Evolutionary conservation across 2,329 filamentous ascomycete genomes (phyloP), one percentile per base, ranked within the genome.

Genomic region (Aspergillus hortae): DNA sequence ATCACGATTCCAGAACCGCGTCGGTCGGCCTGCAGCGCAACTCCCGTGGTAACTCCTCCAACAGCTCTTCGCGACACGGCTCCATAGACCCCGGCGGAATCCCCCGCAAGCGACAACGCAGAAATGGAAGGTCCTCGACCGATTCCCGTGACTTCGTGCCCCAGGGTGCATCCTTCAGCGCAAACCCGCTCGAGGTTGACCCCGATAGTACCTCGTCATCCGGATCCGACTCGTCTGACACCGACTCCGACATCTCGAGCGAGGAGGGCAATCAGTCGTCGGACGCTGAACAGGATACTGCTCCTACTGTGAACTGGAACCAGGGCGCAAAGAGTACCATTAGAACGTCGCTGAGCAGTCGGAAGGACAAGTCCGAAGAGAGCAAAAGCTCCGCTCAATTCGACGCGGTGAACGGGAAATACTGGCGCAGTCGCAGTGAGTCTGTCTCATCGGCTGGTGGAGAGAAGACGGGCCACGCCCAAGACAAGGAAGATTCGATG

Each of bases 1-100:
- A 74, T 30, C 65, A 67, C 45, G 70, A 80, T 57, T 80, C 77
- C 15, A 69, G 77, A 44, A 79, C 74, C 35, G 74, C 73, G 43
- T 66, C 70, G 2, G 65, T 78, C 21, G 74, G 75, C 14, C 57
- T 63, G 35, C 72, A 71, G 61, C 73, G 74, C 15, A 52, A 49
- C 43, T 63, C 59, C 46, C 53, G 52, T 36, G 61, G 60, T 9
- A 55, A 54, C 25, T 62, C 35, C 15, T 38, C 60, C 25, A 60
- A 61, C 27, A 56, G 53, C 36, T 63, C 63, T 6, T 58, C 59
- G 49, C 57, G 56, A 57, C 58, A 57, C 46, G 56, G 63, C 52
- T 62, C 62, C 12, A 51, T 58, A 33, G 54, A 63, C 52, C 56
- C 54, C 52, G 53, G 57, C 30, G 52, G 58, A 43, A 60, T 61